phyloP scores from a whole-genome alignment of 2,329 filamentous ascomycete species.

The Fusarium falciforme region DNA sequence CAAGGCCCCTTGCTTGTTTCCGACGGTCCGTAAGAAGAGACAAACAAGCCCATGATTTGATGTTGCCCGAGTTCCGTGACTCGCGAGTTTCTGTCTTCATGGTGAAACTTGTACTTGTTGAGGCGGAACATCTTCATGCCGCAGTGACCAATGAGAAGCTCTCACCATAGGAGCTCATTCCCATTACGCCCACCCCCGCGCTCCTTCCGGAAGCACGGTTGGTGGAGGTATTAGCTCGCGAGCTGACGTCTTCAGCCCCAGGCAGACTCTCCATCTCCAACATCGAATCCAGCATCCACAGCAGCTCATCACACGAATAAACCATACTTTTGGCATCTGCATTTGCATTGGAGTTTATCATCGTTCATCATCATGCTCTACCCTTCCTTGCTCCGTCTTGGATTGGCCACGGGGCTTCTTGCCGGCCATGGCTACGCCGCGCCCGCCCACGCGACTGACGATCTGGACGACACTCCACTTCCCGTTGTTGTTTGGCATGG shows the following conservation, averaged over 20 bases:
- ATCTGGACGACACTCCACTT: slow-evolving; percentile 73
- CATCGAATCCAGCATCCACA: slow-evolving; percentile 16
- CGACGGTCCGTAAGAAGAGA: not conserved
- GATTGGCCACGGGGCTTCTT: slow-evolving; percentile 48
- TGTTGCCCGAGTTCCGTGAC: not conserved
- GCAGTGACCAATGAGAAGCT: slow-evolving; percentile 7
- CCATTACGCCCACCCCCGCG: slow-evolving; percentile 10
- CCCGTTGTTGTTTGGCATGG: slow-evolving; percentile 97
- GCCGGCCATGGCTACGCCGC: slow-evolving; percentile 37
- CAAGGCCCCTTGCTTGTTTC: not conserved
- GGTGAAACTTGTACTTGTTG: not conserved
- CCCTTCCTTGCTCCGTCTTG: slow-evolving; percentile 39
- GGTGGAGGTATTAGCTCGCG: slow-evolving; percentile 30
- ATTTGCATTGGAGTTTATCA: not conserved
- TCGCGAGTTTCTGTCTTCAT: not conserved
- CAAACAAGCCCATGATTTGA: not conserved
- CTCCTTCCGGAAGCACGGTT: slow-evolving; percentile 13
- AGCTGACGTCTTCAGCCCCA: slow-evolving; percentile 29
- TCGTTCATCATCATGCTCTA: slow-evolving; percentile 28
- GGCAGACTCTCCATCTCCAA: slow-evolving; percentile 27
- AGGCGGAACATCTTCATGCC: slow-evolving; percentile 1
- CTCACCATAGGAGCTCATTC: slow-evolving; percentile 10
- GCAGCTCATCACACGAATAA: slow-evolving; percentile 3
- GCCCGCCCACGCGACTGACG: slow-evolving; percentile 41
- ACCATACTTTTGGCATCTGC: not conserved